A percentile compares a stretch with the other conserved stretches of the same genome.
phyloP scores from a whole-genome alignment of 2,329 filamentous ascomycete species.

The Nemania diffusa region DNA sequence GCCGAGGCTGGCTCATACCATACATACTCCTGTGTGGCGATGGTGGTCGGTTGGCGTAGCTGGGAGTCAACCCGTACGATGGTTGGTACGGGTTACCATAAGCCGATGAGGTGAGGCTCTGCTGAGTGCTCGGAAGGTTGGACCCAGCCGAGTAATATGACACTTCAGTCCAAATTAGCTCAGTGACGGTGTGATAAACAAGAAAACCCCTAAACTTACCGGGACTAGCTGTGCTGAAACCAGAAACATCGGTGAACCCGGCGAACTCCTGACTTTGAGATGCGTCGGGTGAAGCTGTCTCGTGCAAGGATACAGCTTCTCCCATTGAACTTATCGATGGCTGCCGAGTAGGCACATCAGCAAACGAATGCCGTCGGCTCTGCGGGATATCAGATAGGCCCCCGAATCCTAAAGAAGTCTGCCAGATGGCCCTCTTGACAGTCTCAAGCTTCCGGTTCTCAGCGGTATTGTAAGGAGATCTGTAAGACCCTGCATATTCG shows the following conservation, averaged over 20 bases:
- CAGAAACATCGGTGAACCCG: slow-evolving; percentile 54
- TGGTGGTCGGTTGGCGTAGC: slow-evolving; percentile 62
- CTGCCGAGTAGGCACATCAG: slow-evolving; percentile 72
- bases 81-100: slow-evolving; percentile 58
- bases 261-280: slow-evolving; percentile 57
- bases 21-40: slow-evolving; percentile 73
- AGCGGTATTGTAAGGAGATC: slow-evolving; percentile 59
- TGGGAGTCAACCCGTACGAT: slow-evolving; percentile 57
- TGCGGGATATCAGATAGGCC: slow-evolving; percentile 72
- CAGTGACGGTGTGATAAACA: not conserved
- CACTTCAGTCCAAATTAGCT: slow-evolving; percentile 48
- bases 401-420: slow-evolving; percentile 74
- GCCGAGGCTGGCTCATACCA: slow-evolving; percentile 68
- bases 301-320: slow-evolving; percentile 61
- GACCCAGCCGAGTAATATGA: slow-evolving; percentile 53
- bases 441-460: slow-evolving; percentile 73
- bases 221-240: slow-evolving; percentile 53
- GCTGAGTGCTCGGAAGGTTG: slow-evolving; percentile 49
- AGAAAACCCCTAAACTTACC: slow-evolving; percentile 50
- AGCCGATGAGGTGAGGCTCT: slow-evolving; percentile 51
- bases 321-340: slow-evolving; percentile 70
- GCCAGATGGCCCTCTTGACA: slow-evolving; percentile 76
- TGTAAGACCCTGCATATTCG: slow-evolving; percentile 62
- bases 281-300: slow-evolving; percentile 57
- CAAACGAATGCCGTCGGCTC: slow-evolving; percentile 84